Conservation (phyloP, 345 rosid species). For the Cardamine chenopodiifolia region DNA sequence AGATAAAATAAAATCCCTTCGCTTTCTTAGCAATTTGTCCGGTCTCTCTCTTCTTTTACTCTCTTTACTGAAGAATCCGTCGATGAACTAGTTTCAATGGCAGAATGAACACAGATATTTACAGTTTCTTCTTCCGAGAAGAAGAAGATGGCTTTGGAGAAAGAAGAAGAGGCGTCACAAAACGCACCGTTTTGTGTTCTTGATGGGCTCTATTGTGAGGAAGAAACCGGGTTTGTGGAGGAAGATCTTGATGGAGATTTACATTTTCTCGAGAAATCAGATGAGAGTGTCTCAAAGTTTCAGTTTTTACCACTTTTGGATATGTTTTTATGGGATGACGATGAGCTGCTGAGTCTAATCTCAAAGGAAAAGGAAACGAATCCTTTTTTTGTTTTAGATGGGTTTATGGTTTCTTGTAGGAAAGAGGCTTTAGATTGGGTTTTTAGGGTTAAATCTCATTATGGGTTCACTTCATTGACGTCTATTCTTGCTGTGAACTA, state of each 20-base stretch:
- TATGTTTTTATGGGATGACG: conserved; percentile 58
- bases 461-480: conserved; percentile 70
- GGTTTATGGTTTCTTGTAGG: conserved; percentile 50
- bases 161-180: conserved; percentile 44
- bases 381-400: conserved; percentile 46
- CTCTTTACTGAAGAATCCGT: conserved; percentile 20
- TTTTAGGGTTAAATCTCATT: conserved; percentile 60
- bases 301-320: conserved; percentile 51
- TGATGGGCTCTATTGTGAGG: conserved; percentile 74
- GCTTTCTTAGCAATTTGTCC: conserved; percentile 33
- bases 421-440: conserved; percentile 75
- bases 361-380: conserved; percentile 64
- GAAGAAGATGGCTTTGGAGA: conserved; percentile 63
- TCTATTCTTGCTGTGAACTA: conserved; percentile 78
- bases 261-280: conserved; percentile 36
- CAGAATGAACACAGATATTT: conserved; percentile 57
- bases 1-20: conserved; percentile 57
- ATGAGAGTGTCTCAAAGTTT: conserved; percentile 44
- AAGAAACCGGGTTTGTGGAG: conserved; percentile 48
- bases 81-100: conserved; percentile 37
- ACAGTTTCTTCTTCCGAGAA: conserved; percentile 55
- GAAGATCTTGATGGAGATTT: conserved; percentile 41
- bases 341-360: conserved; percentile 56
- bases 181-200: conserved; percentile 46
- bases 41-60: conserved; percentile 39